Percentiles rank a stretch among this genome's conserved stretches.
Conservation (phyloP, 176 grass and related monocot genomes). For the Phyllostachys edulis region DNA sequence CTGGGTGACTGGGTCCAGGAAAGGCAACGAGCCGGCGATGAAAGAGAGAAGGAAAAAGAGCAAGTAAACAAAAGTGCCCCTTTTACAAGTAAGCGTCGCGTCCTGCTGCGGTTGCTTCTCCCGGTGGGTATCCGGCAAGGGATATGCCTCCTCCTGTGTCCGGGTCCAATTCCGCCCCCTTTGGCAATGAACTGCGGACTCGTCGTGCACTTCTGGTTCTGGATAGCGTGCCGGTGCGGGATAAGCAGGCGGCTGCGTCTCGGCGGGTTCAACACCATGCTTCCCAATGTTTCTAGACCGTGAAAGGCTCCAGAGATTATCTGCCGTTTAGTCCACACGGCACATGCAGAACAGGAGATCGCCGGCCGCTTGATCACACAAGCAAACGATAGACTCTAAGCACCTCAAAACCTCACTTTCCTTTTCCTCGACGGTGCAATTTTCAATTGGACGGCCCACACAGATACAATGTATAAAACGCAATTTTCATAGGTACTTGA, state of each 20-base stretch:
- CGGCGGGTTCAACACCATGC: not conserved
- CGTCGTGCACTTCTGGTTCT: not conserved
- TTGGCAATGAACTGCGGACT: not conserved
- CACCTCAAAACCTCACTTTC: not conserved
- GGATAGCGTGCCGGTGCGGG: slow-evolving; percentile 35
- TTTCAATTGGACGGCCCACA: not conserved
- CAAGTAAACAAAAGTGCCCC: not conserved
- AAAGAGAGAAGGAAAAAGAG: not conserved
- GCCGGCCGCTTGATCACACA: slow-evolving; percentile 13
- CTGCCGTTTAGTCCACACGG: too few relatives aligned
- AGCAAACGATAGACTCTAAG: not conserved
- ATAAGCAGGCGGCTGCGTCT: not conserved
- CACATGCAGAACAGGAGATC: too few relatives aligned
- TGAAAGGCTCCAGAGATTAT: not conserved
- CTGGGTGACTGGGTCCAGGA: not conserved
- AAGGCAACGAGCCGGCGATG: not conserved
- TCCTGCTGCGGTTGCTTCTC: slow-evolving; percentile 29
- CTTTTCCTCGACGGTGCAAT: not conserved
- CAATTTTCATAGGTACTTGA: too few relatives aligned
- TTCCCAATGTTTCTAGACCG: slow-evolving; percentile 21
- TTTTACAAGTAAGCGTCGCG: slow-evolving; percentile 27
- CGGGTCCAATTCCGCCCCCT: not conserved
- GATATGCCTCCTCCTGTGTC: not conserved
- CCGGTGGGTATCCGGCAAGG: slow-evolving; percentile 23
- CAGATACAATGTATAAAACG: not conserved